Evolutionary conservation across 495 filamentous ascomycete species (phyloP), one percentile per base, ranked within the genome.

Genomic region (Penicilliopsis zonata): DNA sequence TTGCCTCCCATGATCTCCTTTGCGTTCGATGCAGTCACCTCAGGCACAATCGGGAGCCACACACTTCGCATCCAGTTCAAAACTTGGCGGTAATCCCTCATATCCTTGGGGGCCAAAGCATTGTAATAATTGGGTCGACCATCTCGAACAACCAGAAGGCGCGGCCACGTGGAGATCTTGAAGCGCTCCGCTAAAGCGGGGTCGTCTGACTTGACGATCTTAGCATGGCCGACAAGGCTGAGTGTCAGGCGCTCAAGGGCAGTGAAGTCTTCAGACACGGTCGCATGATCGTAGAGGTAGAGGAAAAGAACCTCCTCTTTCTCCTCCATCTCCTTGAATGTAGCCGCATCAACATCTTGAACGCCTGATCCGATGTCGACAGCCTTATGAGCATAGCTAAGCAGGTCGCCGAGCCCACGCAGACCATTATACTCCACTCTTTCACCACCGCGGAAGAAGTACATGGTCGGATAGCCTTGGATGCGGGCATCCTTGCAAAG

Each of bases 1-100:
- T 86, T 86, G 35, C 82, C 82, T 46, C 86, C 75, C 86, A 96
- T 95, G 40, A 98, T 82, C 55, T 96, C 85, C 30, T 74, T 72
- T 1, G 90, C 84, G 51, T 98, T 98, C 14, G 79, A 74, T 14
- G 82, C 84, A 0, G 83, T 93, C 16, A 98, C 72, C 50, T 98
- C 90, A 2, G 90, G 90, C 12, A 98, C 84, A 34, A 98, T 88
- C n/a, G 90, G 90, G 19, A 94, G 69, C 92, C 92, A 98, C 14
- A 93, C 85, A 13, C 74, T 81, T 40, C 80, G 80, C 88, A 96
- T 95, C 90, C 90, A 98, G 36, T 64, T 65, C 2, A 94, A 69
- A 12, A 98, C 70, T 47, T 78, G 68, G 18, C 74, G 68, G 37
- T 78, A 77, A 41, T 96, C 86, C 28, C 90, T 74, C 82, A 94